Evolutionary conservation across 805 yeast genomes (phyloP), one percentile per base, ranked within the genome.

Genomic region (Cyberlindnera maritima): DNA sequence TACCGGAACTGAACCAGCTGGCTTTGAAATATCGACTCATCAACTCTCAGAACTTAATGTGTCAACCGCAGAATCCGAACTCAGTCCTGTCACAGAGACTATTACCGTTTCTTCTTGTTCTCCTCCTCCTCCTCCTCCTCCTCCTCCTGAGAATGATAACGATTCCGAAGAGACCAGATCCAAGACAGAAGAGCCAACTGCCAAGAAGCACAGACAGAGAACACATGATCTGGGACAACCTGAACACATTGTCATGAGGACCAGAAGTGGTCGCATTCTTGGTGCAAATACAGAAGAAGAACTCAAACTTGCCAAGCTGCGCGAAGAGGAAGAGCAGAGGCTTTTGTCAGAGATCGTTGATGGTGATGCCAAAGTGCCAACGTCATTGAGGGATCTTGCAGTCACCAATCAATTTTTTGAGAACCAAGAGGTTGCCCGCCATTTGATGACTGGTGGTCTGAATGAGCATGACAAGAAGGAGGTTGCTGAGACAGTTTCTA

Each of bases 231-330:
- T 19, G 17, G 25, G 7, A 12, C 12, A 7, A 13, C 26, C 40
- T 2, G 33, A 18, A 2, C 63, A 57, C 39, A 55, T 60, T 11
- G 47, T 58, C 4, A 62, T 62, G 63, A 53, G 53, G 37, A 64
- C 66, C 1, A 46, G 67, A 43, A 64, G 67, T 41, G 68, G 68
- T 3, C 53, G 50, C 3, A 50, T 57, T 13, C 41, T 64, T 41
- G 67, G 66, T 32, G 67, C 65, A 4, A 55, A 51, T 20, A 55
- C 63, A 1, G 56, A 52, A 5, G 54, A 50, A 4, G 63, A 61
- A 19, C 45, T 60, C 9, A 44, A 41, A 20, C 43, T 41, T 8
- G 68, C 63, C 5, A 49, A 55, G n/a, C 46, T 43, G 9, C 52
- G 45, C 13, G 59, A 53, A 11, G 50, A 43, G 2, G 39, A 49